Conservation (phyloP, 1,284 basidiomycete species). For the Sporisorium iseilematis-ciliati region DNA sequence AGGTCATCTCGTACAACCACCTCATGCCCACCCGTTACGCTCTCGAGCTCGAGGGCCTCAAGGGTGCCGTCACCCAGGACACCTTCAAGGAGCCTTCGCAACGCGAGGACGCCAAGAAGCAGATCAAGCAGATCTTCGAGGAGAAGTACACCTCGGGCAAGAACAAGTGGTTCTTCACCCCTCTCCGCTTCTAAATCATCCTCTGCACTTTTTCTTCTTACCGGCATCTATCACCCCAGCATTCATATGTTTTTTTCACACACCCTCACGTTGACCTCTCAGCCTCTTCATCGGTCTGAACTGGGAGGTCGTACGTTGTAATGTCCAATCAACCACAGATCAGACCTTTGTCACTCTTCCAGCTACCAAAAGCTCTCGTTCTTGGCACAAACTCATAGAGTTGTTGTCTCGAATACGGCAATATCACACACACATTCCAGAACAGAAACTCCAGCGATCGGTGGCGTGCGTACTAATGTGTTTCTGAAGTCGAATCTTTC, state of each 20-base stretch:
- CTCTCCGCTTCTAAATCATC: constrained; percentile 65
- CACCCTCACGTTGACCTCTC: constrained; percentile 25
- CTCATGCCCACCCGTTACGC: constrained; percentile 70
- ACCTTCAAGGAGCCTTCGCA: constrained; percentile 70
- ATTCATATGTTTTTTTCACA: constrained; percentile 14
- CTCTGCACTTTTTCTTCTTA: constrained; percentile 3
- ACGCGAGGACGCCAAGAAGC: constrained; percentile 69
- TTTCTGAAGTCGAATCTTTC: too few species aligned
- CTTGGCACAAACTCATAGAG: neutral
- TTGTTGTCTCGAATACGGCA: constrained; percentile 10
- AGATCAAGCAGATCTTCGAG: constrained; percentile 69
- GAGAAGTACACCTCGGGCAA: constrained; percentile 69
- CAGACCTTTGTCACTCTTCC: constrained; percentile 23
- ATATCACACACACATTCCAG: constrained; percentile 30
- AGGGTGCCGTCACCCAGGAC: constrained; percentile 66
- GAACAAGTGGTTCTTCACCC: constrained; percentile 70
- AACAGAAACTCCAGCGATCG: constrained; percentile 4
- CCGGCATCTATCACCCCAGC: constrained; percentile 20
- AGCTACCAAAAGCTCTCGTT: constrained; percentile 32
- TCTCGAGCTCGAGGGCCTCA: constrained; percentile 69
- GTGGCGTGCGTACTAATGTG: too few species aligned
- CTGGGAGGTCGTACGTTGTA: constrained; percentile 30
- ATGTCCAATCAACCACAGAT: constrained; percentile 18
- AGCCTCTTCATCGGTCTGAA: constrained; percentile 30
- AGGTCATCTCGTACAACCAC: constrained; percentile 70